phyloP scores from a whole-genome alignment of 2,329 filamentous ascomycete genomes.

The Sclerotinia spermophila region DNA sequence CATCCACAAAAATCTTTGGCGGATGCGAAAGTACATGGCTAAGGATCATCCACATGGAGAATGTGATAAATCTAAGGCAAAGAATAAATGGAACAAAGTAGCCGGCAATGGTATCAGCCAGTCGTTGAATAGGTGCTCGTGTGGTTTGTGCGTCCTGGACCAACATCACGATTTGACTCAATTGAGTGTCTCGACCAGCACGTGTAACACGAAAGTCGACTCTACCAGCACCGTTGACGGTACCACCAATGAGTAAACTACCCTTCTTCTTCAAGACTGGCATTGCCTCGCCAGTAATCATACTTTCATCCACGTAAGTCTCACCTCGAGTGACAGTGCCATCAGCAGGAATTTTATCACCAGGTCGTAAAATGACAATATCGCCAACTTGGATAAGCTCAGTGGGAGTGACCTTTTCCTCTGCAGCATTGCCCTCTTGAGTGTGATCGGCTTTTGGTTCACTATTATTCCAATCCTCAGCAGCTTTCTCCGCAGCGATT shows the following conservation, averaged over 20 bases:
- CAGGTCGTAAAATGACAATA: slow-evolving; percentile 86
- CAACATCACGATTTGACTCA: slow-evolving; percentile 97
- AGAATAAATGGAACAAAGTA: slow-evolving; percentile 93
- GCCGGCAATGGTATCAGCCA: slow-evolving; percentile 86
- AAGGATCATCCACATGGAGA: slow-evolving; percentile 89
- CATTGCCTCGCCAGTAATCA: slow-evolving; percentile 97
- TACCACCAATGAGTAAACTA: slow-evolving; percentile 80
- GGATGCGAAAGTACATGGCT: slow-evolving; percentile 80
- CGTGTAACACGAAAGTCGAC: slow-evolving; percentile 90
- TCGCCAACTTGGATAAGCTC: slow-evolving; percentile 93
- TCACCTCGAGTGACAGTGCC: slow-evolving; percentile 83
- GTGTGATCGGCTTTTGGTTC: slow-evolving; percentile 46
- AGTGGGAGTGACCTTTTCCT: slow-evolving; percentile 84
- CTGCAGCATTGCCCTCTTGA: slow-evolving; percentile 58
- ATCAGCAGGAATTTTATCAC: slow-evolving; percentile 95
- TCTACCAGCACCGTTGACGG: slow-evolving; percentile 89
- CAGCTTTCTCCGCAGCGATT: slow-evolving; percentile 86
- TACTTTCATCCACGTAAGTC: slow-evolving; percentile 93
- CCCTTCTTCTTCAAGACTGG: slow-evolving; percentile 87
- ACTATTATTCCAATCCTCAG: slow-evolving; percentile 66
- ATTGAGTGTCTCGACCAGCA: slow-evolving; percentile 89
- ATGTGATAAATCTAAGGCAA: slow-evolving; percentile 77
- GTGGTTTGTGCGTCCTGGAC: slow-evolving; percentile 96
- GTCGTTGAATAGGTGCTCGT: slow-evolving; percentile 86
- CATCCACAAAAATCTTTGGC: slow-evolving; percentile 81